Evolutionary conservation across 129 eudicot genomes (phyloP).

Genomic region (Dittrichia graveolens): DNA sequence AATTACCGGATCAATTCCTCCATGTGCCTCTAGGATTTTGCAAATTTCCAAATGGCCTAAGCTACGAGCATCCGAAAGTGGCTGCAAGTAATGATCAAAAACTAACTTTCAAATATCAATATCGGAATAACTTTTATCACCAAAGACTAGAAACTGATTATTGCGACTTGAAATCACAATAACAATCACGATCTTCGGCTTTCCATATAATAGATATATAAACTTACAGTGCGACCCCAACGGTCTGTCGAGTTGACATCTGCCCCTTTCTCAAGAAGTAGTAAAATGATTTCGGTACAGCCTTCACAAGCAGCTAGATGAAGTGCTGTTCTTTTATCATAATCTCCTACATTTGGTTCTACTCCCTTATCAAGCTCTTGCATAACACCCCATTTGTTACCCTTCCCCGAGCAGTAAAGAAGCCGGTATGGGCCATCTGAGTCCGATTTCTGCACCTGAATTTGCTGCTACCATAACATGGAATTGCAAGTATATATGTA

Average conservation of each 20-base stretch:
- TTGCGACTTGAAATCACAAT: background rate
- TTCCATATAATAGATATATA: background rate
- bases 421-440: conserved; percentile 59
- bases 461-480: conserved; percentile 26
- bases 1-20: conserved; percentile 65
- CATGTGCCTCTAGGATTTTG: conserved; percentile 58
- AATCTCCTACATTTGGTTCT: conserved; percentile 65
- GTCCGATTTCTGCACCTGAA: conserved; percentile 37
- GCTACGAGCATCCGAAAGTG: conserved; percentile 75
- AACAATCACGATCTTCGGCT: background rate
- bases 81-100: conserved; percentile 45
- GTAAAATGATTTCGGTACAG: conserved; percentile 52
- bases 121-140: background rate
- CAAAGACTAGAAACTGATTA: background rate
- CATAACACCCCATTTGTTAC: conserved; percentile 71
- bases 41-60: conserved; percentile 57
- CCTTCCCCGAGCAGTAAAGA: conserved; percentile 64
- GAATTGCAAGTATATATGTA: background rate
- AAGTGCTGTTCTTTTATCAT: conserved; percentile 73
- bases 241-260: conserved; percentile 63
- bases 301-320: conserved; percentile 87
- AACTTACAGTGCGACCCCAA: conserved; percentile 82
- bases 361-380: conserved; percentile 66
- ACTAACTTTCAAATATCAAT: background rate
- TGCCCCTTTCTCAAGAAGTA: conserved; percentile 72